These are phyloP conservation scores for Cladophialophora yegresii DNA, from an alignment of 2,329 filamentous ascomycete species.

Conservation along the genomic window DNA sequence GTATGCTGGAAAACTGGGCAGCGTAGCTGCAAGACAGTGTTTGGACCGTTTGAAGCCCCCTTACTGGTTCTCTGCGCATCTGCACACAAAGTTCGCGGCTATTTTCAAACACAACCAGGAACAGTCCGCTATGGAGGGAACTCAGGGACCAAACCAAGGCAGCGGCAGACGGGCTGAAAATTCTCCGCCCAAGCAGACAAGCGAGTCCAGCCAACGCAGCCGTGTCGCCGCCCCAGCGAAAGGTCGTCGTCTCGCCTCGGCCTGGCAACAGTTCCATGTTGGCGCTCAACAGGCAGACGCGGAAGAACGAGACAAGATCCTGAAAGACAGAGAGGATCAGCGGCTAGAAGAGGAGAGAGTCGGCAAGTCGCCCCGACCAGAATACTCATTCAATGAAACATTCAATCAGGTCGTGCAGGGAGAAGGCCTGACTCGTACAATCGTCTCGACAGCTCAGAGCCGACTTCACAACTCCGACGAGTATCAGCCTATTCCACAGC, in stretches of 20 bases:
- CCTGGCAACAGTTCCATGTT: slow-evolving; percentile 46
- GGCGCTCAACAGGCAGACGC: slow-evolving; percentile 42
- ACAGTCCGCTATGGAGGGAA: not conserved
- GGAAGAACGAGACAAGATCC: slow-evolving; percentile 40
- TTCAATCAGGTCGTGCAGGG: slow-evolving; percentile 43
- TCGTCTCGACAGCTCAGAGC: slow-evolving; percentile 21
- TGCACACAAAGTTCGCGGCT: slow-evolving; percentile 86
- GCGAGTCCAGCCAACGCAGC: not conserved
- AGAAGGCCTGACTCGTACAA: slow-evolving; percentile 15
- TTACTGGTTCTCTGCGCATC: slow-evolving; percentile 91
- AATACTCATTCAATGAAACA: slow-evolving; percentile 42
- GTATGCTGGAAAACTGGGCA: slow-evolving; percentile 73
- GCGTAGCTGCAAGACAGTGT: slow-evolving; percentile 73
- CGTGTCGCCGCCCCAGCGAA: slow-evolving; percentile 22
- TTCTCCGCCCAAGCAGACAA: not conserved
- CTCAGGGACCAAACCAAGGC: not conserved
- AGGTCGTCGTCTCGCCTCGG: slow-evolving; percentile 36
- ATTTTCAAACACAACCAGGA: slow-evolving; percentile 52
- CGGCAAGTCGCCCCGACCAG: slow-evolving; percentile 20
- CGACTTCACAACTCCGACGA: slow-evolving; percentile 6
- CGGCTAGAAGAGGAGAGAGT: slow-evolving; percentile 25
- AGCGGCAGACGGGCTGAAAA: not conserved
- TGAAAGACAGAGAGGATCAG: slow-evolving; percentile 36
- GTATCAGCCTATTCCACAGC: slow-evolving; percentile 20
- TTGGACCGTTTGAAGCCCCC: slow-evolving; percentile 78